These are phyloP conservation scores for Phaeomoniella chlamydospora DNA, from an alignment of 2,329 filamentous ascomycete species.

Conservation along the genomic window DNA sequence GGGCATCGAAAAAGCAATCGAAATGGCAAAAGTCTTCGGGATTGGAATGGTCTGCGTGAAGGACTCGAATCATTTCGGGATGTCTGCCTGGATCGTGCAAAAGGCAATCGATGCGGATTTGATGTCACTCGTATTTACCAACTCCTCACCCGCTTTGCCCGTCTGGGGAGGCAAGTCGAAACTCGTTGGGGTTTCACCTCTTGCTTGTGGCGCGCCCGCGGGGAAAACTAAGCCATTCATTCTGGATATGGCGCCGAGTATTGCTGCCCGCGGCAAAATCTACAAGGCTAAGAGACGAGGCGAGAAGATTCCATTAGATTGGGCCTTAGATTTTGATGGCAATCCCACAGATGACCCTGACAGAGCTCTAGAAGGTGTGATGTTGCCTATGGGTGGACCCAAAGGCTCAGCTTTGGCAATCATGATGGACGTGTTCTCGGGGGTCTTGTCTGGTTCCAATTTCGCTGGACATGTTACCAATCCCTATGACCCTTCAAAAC, in stretches of 20 bases:
- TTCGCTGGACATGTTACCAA: slow-evolving; percentile 65
- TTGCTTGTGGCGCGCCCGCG: slow-evolving; percentile 61
- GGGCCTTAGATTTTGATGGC: slow-evolving; percentile 62
- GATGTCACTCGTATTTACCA: slow-evolving; percentile 59
- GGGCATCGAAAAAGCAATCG: slow-evolving; percentile 54
- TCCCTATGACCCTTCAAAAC: slow-evolving; percentile 57
- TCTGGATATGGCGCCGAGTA: slow-evolving; percentile 29
- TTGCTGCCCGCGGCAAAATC: slow-evolving; percentile 30
- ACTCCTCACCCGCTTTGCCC: slow-evolving; percentile 57
- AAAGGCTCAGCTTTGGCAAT: slow-evolving; percentile 65
- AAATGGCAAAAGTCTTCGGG: slow-evolving; percentile 48
- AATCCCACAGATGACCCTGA: slow-evolving; percentile 56
- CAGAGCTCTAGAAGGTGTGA: slow-evolving; percentile 58
- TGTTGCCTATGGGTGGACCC: slow-evolving; percentile 75
- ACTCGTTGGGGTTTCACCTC: slow-evolving; percentile 59
- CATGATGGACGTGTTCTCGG: slow-evolving; percentile 86
- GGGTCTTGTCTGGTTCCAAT: slow-evolving; percentile 58
- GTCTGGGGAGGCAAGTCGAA: slow-evolving; percentile 55
- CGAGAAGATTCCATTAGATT: slow-evolving; percentile 35
- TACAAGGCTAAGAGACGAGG: slow-evolving; percentile 27
- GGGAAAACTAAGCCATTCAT: slow-evolving; percentile 44
- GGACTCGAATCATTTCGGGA: slow-evolving; percentile 71
- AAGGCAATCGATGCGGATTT: slow-evolving; percentile 58
- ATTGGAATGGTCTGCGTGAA: slow-evolving; percentile 65
- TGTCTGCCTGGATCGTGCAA: slow-evolving; percentile 68